Conservation (phyloP, 257 asterid species). For the Nicotiana sylvestris region DNA sequence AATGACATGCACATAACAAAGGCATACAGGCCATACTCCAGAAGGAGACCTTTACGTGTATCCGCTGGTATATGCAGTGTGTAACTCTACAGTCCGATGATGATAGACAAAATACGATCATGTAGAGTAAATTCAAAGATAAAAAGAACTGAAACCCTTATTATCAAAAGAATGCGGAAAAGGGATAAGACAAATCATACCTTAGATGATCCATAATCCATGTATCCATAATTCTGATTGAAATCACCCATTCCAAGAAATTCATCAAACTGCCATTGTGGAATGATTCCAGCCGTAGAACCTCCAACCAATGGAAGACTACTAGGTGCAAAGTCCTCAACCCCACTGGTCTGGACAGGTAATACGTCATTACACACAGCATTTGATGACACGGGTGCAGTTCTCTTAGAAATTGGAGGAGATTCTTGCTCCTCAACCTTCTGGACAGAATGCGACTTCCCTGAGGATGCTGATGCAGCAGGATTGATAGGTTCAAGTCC, state of each 20-base stretch:
- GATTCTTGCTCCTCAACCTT: constrained; percentile 31
- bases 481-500: constrained; percentile 59
- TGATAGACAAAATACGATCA: neutral
- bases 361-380: constrained; percentile 24
- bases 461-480: constrained; percentile 38
- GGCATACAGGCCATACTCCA: neutral
- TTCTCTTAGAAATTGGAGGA: constrained; percentile 19
- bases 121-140: neutral
- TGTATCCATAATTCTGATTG: constrained; percentile 40
- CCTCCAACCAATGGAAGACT: constrained; percentile 46
- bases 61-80: neutral
- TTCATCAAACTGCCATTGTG: constrained; percentile 80
- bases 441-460: constrained; percentile 35
- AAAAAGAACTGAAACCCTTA: neutral
- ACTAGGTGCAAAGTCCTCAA: constrained; percentile 29
- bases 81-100: neutral
- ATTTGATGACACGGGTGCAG: constrained; percentile 25
- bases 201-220: constrained; percentile 64
- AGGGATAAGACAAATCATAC: constrained; percentile 27
- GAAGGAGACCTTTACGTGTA: neutral
- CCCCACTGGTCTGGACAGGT: constrained; percentile 31
- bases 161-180: neutral
- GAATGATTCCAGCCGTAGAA: constrained; percentile 44
- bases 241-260: constrained; percentile 54
- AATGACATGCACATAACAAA: neutral